Percentiles rank a stretch among this genome's conserved stretches.
phyloP scores from a whole-genome alignment of 805 yeast species.

The Metschnikowia gelsemii region DNA sequence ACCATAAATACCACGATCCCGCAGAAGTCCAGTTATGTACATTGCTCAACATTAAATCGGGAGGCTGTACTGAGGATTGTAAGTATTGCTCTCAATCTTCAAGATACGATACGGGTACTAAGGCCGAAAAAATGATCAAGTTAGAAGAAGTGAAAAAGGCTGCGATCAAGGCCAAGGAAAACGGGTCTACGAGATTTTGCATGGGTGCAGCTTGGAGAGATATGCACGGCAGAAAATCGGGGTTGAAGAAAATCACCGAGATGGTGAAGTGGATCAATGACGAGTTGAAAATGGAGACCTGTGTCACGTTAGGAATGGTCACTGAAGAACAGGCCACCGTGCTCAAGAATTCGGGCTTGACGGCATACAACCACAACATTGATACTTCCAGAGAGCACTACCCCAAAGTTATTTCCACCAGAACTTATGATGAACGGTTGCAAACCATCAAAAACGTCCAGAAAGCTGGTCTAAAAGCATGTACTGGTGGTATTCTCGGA shows the following conservation, averaged over 20 bases:
- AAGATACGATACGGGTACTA: slow-evolving; percentile 65
- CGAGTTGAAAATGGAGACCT: slow-evolving; percentile 68
- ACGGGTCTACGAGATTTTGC: slow-evolving; percentile 77
- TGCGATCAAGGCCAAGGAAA: slow-evolving; percentile 62
- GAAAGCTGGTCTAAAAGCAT: slow-evolving; percentile 61
- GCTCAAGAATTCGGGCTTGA: slow-evolving; percentile 66
- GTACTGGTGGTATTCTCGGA: slow-evolving; percentile 80
- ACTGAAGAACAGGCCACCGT: slow-evolving; percentile 58
- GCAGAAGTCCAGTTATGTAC: slow-evolving; percentile 73
- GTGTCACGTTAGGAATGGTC: slow-evolving; percentile 82
- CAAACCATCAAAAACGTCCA: slow-evolving; percentile 64
- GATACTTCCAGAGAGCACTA: slow-evolving; percentile 80
- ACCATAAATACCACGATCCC: slow-evolving; percentile 66
- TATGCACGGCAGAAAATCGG: slow-evolving; percentile 74
- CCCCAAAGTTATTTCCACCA: slow-evolving; percentile 67
- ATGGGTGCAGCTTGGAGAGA: slow-evolving; percentile 91
- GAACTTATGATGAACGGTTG: slow-evolving; percentile 70
- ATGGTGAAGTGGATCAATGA: slow-evolving; percentile 63
- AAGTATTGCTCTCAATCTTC: slow-evolving; percentile 78
- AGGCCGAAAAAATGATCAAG: slow-evolving; percentile 62
- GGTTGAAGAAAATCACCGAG: slow-evolving; percentile 56
- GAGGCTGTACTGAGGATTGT: slow-evolving; percentile 83
- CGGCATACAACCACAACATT: slow-evolving; percentile 80
- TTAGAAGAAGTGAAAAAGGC: slow-evolving; percentile 62
- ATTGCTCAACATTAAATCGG: slow-evolving; percentile 69